Evolutionary conservation across 768 basidiomycete genomes (phyloP), one percentile per base, ranked within the genome.

Genomic region (Mycena alexandri): DNA sequence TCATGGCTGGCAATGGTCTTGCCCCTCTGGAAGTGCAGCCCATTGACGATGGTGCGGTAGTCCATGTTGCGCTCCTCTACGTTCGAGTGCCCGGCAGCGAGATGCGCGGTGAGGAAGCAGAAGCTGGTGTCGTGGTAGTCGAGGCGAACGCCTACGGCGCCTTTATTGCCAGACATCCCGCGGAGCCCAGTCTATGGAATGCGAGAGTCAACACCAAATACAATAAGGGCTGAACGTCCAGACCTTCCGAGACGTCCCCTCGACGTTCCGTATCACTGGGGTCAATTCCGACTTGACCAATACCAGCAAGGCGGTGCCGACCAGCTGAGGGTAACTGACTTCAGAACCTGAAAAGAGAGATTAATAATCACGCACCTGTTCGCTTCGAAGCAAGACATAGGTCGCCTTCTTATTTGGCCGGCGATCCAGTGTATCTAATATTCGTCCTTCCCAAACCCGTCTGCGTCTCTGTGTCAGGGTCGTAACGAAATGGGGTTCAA

Each of bases 141-240:
- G 56, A 99, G 82, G 14, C 98, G 91, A 69, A 99, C 94, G 8
- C 92, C 96, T 14, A 97, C 93, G 2, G 95, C 98, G 21, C 98
- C 98, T 81, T 99, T 97, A 81, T 97, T 97, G 33, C 96, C 98
- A 0, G 95, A 95, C 89, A 99, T 95, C 14, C 98, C 98, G 38
- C 92, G 86, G 46, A 94, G 82, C 44, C 93, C 93, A n/a, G 93
- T 94, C 93, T 94, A 66, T 25, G 55, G 41, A 36, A 29, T 29
- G 29, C 29, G 38, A 38, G 52, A 42, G 44, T 71, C 51, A 64
- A 53, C 59, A 44, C 13, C 19, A 51, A 41, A 34, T n/a, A 33
- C 24, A 41, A 55, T 47, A 22, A 60, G 41, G 41, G 44, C 56
- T 21, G 8, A 43, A 51, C 71, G 14, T 14, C 14, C 38, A 14